Conservation (phyloP, 495 filamentous ascomycete species). For the Penicillium verhagenii region DNA sequence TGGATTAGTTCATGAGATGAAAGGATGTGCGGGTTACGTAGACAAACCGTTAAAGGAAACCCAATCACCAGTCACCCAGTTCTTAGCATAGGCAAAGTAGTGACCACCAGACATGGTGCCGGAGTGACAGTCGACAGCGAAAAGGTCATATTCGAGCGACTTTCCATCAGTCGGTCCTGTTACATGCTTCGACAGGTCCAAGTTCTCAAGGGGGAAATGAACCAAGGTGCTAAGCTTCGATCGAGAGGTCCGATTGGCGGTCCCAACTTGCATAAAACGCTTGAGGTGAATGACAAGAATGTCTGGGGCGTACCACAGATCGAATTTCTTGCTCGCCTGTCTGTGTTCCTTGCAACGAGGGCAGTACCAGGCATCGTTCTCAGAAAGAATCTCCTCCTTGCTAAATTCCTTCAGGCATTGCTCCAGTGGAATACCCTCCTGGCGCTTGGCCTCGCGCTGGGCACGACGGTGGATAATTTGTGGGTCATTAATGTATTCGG, state of each 20-base stretch:
- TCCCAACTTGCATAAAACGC: slow-evolving; percentile 66
- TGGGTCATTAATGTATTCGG: slow-evolving; percentile 59
- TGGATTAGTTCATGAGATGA: slow-evolving; percentile 13
- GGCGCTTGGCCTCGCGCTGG: slow-evolving; percentile 58
- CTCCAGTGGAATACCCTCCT: slow-evolving; percentile 76
- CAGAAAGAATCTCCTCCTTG: slow-evolving; percentile 84
- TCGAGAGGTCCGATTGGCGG: slow-evolving; percentile 40
- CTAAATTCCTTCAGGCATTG: slow-evolving; percentile 94
- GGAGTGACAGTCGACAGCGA: slow-evolving; percentile 93
- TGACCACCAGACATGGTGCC: slow-evolving; percentile 91
- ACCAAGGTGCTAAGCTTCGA: slow-evolving; percentile 92
- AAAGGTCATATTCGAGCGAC: slow-evolving; percentile 81
- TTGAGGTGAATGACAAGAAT: slow-evolving; percentile 94
- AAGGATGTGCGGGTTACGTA: not conserved
- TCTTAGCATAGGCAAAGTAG: slow-evolving; percentile 92
- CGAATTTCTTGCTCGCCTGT: slow-evolving; percentile 90
- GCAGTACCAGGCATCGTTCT: slow-evolving; percentile 96
- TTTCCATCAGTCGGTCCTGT: slow-evolving; percentile 75
- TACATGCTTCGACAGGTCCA: slow-evolving; percentile 80
- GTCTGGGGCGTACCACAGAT: slow-evolving; percentile 94
- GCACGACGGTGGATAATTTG: slow-evolving; percentile 61
- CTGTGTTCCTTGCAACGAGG: slow-evolving; percentile 91
- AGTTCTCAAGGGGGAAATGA: slow-evolving; percentile 83
- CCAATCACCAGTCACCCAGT: slow-evolving; percentile 81
- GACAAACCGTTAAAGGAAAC: slow-evolving; percentile 90